A percentile compares a stretch with the other conserved stretches of the same genome.
phyloP scores from a whole-genome alignment of 805 yeast species.

The Wickerhamiella hasegawae region DNA sequence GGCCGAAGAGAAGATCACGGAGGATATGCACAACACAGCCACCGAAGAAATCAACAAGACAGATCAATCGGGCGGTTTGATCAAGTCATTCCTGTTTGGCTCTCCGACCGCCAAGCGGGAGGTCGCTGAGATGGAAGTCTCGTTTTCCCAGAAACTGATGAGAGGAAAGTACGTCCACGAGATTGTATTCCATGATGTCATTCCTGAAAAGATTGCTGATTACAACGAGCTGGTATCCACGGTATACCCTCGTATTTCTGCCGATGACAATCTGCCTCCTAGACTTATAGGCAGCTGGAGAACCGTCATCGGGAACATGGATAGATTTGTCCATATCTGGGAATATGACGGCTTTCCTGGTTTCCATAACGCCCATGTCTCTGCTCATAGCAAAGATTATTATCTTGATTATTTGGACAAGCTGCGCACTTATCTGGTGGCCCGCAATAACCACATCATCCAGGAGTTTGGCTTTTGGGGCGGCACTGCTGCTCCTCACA shows the following conservation, averaged over 20 bases:
- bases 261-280: slow-evolving; percentile 19
- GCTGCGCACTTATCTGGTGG: slow-evolving; percentile 21
- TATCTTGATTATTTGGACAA: slow-evolving; percentile 18
- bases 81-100: slow-evolving; percentile 27
- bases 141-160: slow-evolving; percentile 22
- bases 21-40: too few relatives aligned
- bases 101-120: slow-evolving; percentile 21
- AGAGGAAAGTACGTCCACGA: slow-evolving; percentile 30
- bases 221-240: slow-evolving; percentile 22
- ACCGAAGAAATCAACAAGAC: too few relatives aligned
- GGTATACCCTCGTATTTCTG: slow-evolving; percentile 21
- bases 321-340: slow-evolving; percentile 27
- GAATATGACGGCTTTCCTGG: slow-evolving; percentile 29
- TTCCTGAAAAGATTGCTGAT: slow-evolving; percentile 21
- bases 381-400: slow-evolving; percentile 18
- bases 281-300: slow-evolving; percentile 30
- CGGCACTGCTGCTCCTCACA: slow-evolving; percentile 28
- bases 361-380: slow-evolving; percentile 24
- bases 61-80: too few relatives aligned
- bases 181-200: slow-evolving; percentile 23
- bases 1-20: too few relatives aligned
- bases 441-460: slow-evolving; percentile 22
- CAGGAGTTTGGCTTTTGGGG: slow-evolving; percentile 32
- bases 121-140: slow-evolving; percentile 20
- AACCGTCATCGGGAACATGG: slow-evolving; percentile 27